Evolutionary conservation across 306 rosid genomes (phyloP).

Genomic region (Lagenaria siceraria): DNA sequence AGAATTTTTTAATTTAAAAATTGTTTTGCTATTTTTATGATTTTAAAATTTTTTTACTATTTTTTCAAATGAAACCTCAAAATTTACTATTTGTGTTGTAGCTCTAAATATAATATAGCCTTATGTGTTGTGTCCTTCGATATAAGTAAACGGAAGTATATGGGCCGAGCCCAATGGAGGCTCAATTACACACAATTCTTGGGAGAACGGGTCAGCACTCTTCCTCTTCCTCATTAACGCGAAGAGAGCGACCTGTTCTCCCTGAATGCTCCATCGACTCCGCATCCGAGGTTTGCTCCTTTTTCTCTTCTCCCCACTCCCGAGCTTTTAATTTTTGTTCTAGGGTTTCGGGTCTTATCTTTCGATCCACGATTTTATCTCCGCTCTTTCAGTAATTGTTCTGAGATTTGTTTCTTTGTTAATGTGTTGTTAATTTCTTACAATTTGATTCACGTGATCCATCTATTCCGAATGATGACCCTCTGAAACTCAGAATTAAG

Average conservation of each 20-base stretch:
- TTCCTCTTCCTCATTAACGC: background rate
- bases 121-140: too few relatives aligned
- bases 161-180: background rate
- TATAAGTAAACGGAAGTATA: too few relatives aligned
- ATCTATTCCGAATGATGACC: background rate
- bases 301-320: background rate
- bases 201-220: too few relatives aligned
- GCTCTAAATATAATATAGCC: too few relatives aligned
- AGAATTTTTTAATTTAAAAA: too few relatives aligned
- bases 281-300: background rate
- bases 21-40: too few relatives aligned
- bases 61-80: too few relatives aligned
- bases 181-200: background rate
- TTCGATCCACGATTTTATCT: background rate
- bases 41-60: too few relatives aligned
- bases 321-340: background rate
- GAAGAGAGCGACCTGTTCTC: background rate
- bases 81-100: too few relatives aligned
- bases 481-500: background rate
- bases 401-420: background rate
- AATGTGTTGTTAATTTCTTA: background rate
- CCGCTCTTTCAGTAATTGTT: background rate
- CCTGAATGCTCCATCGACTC: background rate
- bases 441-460: background rate
- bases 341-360: background rate